These are phyloP conservation scores for Helotiales sp. DNA, from an alignment of 2,329 filamentous ascomycete species.

Conservation along the genomic window DNA sequence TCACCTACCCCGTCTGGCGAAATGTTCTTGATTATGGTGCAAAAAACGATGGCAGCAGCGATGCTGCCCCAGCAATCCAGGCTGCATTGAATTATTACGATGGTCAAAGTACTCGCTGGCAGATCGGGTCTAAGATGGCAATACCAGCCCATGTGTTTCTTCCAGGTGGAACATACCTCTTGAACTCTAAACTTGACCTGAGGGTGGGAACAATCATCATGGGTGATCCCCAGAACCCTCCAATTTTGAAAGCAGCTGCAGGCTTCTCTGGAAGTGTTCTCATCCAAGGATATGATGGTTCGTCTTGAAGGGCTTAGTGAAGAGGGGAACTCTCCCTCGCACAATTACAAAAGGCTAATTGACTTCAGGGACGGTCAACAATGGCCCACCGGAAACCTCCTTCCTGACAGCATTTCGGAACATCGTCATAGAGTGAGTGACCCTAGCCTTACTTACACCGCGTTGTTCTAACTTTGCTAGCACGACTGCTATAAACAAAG, in stretches of 20 bases:
- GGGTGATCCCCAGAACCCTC: constrained; percentile 20
- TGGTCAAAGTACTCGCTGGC: not conserved
- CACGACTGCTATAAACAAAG: constrained; percentile 15
- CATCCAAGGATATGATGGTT: not conserved
- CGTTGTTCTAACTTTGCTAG: not conserved
- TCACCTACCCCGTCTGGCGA: constrained; percentile 15
- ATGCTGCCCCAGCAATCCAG: constrained; percentile 12
- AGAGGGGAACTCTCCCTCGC: too few relatives aligned
- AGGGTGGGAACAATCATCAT: constrained; percentile 18
- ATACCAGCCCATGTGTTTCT: constrained; percentile 15
- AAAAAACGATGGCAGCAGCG: not conserved
- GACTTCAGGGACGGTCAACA: not conserved
- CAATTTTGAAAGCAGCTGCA: constrained; percentile 20
- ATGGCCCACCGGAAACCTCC: constrained; percentile 6
- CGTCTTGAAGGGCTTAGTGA: not conserved
- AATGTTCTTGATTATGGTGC: not conserved
- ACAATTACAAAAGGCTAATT: not conserved
- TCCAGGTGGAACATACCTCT: constrained; percentile 19
- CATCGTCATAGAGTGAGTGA: constrained; percentile 11
- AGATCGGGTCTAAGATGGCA: not conserved
- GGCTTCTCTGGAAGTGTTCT: constrained; percentile 3
- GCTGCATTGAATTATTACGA: constrained; percentile 12
- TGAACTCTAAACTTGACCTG: constrained; percentile 11
- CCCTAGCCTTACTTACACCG: not conserved
- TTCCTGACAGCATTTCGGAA: constrained; percentile 18